These are phyloP conservation scores for Phytophthora foliorum DNA, from an alignment of 352 stramenopile species.

Conservation along the genomic window DNA sequence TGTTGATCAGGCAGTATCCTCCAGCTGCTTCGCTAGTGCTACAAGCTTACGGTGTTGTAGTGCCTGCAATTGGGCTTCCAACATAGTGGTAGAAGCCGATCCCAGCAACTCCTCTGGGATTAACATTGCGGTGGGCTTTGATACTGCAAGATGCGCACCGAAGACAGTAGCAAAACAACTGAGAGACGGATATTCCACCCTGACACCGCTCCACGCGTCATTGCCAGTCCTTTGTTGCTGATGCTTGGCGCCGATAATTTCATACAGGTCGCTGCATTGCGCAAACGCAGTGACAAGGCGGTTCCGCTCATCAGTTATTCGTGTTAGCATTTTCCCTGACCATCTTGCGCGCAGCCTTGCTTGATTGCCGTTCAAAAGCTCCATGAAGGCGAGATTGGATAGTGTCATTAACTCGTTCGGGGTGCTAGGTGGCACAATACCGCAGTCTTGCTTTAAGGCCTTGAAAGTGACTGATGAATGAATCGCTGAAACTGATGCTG, in stretches of 20 bases:
- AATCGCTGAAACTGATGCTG: neutral
- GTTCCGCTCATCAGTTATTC: neutral
- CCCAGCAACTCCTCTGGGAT: neutral
- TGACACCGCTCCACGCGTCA: neutral
- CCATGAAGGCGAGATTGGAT: conserved; percentile 1
- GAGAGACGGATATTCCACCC: neutral
- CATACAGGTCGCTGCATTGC: neutral
- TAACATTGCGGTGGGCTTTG: neutral
- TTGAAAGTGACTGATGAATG: neutral
- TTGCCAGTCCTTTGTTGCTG: neutral
- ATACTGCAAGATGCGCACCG: conserved; percentile 1
- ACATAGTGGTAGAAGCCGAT: neutral
- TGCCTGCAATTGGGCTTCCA: neutral
- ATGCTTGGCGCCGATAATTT: neutral
- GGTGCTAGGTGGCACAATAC: neutral
- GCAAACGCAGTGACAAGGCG: neutral
- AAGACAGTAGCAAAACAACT: neutral
- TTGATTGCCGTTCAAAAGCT: neutral
- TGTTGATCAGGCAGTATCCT: neutral
- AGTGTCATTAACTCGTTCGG: neutral
- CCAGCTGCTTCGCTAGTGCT: neutral
- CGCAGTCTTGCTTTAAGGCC: neutral
- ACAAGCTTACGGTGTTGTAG: conserved; percentile 2
- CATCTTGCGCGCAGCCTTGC: conserved; percentile 1
- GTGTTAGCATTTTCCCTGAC: conserved; percentile 1